A percentile compares a stretch with the other conserved stretches of the same genome.
These are phyloP conservation scores for Fulvia fulva DNA, from an alignment of 2,329 filamentous ascomycete species.

Conservation along the genomic window DNA sequence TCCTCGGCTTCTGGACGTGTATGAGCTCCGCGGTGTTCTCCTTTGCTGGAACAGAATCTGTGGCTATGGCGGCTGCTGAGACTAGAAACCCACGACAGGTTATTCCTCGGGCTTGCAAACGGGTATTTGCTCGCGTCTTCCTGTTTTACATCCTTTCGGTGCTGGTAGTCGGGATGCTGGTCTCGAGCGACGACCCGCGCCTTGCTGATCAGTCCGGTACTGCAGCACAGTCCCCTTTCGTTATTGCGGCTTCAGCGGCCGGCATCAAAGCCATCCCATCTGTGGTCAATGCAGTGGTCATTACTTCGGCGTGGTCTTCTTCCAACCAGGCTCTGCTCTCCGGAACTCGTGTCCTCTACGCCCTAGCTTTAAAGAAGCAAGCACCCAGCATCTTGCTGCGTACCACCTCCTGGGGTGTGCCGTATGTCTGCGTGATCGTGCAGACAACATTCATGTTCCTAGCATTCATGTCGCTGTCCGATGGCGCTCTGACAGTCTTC, in stretches of 20 bases:
- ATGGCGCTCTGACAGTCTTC: constrained; percentile 59
- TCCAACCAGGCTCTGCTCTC: constrained; percentile 54
- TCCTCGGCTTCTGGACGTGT: constrained; percentile 39
- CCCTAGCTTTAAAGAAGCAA: constrained; percentile 59
- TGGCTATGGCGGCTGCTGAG: constrained; percentile 26
- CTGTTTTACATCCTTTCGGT: constrained; percentile 41
- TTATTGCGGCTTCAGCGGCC: constrained; percentile 57
- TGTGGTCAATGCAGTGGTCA: constrained; percentile 64
- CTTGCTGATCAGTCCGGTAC: constrained; percentile 30
- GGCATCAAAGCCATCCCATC: constrained; percentile 57
- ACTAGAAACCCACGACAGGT: constrained; percentile 25
- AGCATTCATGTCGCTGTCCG: constrained; percentile 27
- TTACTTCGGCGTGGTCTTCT: constrained; percentile 60
- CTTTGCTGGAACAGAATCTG: constrained; percentile 24
- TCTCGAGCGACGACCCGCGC: constrained; percentile 37
- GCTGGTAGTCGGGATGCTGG: constrained; percentile 37
- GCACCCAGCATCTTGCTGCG: constrained; percentile 53
- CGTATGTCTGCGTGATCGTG: constrained; percentile 24
- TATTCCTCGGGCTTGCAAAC: constrained; percentile 24
- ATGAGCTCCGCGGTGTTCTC: constrained; percentile 24
- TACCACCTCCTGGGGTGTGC: constrained; percentile 30
- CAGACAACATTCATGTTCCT: constrained; percentile 29
- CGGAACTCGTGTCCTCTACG: constrained; percentile 51
- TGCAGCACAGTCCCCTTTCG: constrained; percentile 48
- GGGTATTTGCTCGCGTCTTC: constrained; percentile 22